phyloP scores from a whole-genome alignment of 2,329 filamentous ascomycete genomes.

The Hypomyces perniciosus region DNA sequence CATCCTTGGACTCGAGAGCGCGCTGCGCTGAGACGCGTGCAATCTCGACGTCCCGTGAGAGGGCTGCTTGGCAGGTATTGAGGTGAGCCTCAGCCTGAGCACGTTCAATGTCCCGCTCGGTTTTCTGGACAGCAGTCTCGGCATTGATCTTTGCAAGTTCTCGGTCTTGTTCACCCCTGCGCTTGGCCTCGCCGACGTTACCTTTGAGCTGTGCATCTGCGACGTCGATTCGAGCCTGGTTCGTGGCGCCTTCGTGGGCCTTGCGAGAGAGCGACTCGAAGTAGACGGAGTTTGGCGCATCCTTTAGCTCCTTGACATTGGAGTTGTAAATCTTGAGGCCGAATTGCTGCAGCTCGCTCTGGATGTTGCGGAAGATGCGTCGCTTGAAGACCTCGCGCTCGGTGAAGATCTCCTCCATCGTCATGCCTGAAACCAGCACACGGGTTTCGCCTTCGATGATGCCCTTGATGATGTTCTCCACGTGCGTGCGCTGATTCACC shows the following conservation, averaged over 20 bases:
- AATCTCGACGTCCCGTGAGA: conserved; percentile 69
- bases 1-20: conserved; percentile 67
- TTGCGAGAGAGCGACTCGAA: conserved; percentile 78
- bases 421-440: conserved; percentile 78
- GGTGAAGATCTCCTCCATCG: conserved; percentile 87
- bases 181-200: conserved; percentile 71
- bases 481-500: conserved; percentile 48
- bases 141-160: conserved; percentile 85
- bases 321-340: conserved; percentile 66
- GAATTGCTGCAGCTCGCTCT: conserved; percentile 74
- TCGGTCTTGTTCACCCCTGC: conserved; percentile 73
- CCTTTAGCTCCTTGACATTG: conserved; percentile 82
- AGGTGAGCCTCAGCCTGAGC: conserved; percentile 72
- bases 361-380: conserved; percentile 68
- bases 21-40: conserved; percentile 68
- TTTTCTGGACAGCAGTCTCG: conserved; percentile 77
- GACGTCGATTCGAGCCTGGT: conserved; percentile 67
- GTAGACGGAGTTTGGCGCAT: conserved; percentile 75
- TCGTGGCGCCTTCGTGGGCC: conserved; percentile 77
- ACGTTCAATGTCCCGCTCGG: conserved; percentile 76
- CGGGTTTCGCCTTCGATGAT: conserved; percentile 87
- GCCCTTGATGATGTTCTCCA: conserved; percentile 80
- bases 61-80: conserved; percentile 63
- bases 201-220: conserved; percentile 59
- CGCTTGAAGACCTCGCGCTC: conserved; percentile 72